Evolutionary conservation across 2,329 filamentous ascomycete genomes (phyloP).

Genomic region (Exserohilum turcica): DNA sequence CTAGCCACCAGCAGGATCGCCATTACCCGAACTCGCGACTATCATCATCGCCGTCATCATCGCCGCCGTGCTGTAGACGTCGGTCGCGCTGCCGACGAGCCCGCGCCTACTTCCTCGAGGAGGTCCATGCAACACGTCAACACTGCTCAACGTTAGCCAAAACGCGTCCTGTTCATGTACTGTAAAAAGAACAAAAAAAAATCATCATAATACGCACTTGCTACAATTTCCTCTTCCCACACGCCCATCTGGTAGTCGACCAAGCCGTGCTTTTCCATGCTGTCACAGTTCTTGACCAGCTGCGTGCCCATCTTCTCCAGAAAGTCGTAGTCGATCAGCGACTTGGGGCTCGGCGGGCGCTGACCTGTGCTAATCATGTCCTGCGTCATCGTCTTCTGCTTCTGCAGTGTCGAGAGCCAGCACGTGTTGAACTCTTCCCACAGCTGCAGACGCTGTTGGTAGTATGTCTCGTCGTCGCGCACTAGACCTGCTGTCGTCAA

Average conservation of each 20-base stretch:
- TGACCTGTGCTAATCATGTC: conserved; percentile 64
- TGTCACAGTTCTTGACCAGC: conserved; percentile 80
- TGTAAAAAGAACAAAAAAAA: no score
- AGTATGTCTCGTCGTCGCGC: conserved; percentile 77
- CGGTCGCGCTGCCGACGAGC: conserved; percentile 38
- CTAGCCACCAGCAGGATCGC: conserved; percentile 21
- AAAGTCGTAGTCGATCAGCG: conserved; percentile 68
- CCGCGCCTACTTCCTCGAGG: conserved; percentile 51
- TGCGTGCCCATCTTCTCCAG: conserved; percentile 83
- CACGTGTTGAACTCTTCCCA: conserved; percentile 96
- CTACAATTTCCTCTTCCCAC: conserved; percentile 90
- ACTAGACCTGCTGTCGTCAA: conserved; percentile 76
- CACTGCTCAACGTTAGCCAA: conserved; percentile 48
- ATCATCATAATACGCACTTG: conserved; percentile 62
- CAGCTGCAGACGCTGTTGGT: conserved; percentile 77
- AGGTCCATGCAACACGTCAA: conserved; percentile 60
- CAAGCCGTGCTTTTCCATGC: conserved; percentile 86
- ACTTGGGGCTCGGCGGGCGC: conserved; percentile 63
- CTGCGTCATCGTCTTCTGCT: conserved; percentile 75
- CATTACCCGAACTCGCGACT: conserved; percentile 7
- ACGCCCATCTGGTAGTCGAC: conserved; percentile 98
- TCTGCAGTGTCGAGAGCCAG: conserved; percentile 83
- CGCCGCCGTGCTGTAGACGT: conserved; percentile 42
- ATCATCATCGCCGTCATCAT: conserved; percentile 45
- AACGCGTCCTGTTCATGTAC: neutral